These are phyloP conservation scores for Suillus decipiens DNA, from an alignment of 768 basidiomycete species.

Conservation along the genomic window DNA sequence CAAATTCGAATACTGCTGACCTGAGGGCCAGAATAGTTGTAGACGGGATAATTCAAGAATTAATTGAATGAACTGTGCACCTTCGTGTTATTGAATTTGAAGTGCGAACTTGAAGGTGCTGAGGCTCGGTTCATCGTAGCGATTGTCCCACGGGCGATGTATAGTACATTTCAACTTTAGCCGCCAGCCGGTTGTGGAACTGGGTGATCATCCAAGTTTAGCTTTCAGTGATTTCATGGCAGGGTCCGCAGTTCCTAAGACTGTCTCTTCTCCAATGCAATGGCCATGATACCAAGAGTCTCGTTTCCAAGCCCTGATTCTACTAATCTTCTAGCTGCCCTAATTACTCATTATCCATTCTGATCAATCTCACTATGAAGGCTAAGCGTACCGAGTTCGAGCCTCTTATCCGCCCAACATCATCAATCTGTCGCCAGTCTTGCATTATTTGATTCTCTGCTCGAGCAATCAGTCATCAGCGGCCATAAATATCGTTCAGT, in stretches of 20 bases:
- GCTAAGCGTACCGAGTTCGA: conserved; percentile 55
- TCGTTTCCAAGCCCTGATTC: conserved; percentile 36
- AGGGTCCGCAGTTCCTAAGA: background rate
- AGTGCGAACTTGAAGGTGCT: too few relatives aligned
- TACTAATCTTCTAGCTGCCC: conserved; percentile 27
- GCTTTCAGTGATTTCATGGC: conserved; percentile 3
- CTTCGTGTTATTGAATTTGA: too few relatives aligned
- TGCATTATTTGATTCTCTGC: conserved; percentile 71
- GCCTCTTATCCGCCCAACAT: conserved; percentile 39
- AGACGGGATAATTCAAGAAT: too few relatives aligned
- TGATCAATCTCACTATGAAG: conserved; percentile 64
- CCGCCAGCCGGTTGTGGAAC: too few relatives aligned
- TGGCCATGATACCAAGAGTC: conserved; percentile 26
- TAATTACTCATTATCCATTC: conserved; percentile 58
- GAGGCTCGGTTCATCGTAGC: too few relatives aligned
- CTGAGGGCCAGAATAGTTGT: too few relatives aligned
- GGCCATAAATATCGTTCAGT: conserved; percentile 37
- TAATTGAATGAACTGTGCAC: too few relatives aligned
- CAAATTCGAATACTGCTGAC: too few relatives aligned
- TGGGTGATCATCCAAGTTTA: too few relatives aligned
- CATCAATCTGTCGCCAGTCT: conserved; percentile 71
- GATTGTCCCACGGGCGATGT: too few relatives aligned
- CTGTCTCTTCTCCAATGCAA: conserved; percentile 17
- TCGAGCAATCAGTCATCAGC: conserved; percentile 45
- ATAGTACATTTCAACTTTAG: too few relatives aligned